A percentile compares a stretch with the other conserved stretches of the same genome.
phyloP scores from a whole-genome alignment of 306 rosid genomes.

The Prunus mira region DNA sequence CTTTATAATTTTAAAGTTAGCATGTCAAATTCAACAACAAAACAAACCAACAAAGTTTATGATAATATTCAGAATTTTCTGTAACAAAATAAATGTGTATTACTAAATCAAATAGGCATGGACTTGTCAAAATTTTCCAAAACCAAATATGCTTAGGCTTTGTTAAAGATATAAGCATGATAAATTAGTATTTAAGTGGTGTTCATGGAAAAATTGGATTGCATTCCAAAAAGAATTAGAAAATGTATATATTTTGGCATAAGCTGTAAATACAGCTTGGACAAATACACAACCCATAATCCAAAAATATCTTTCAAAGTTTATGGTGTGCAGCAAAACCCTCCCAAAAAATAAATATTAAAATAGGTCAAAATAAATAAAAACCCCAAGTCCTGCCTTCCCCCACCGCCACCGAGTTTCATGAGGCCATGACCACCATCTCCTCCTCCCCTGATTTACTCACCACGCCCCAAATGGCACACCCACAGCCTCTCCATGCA shows the following conservation, averaged over 20 bases:
- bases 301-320: neutral
- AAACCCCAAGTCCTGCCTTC: neutral
- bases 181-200: no score
- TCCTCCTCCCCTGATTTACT: neutral
- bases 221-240: no score
- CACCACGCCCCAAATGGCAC: conserved; percentile 31
- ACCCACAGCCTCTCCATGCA: conserved; percentile 25
- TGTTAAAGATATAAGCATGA: no score
- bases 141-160: no score
- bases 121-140: neutral
- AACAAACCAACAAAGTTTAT: no score
- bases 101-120: neutral
- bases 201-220: neutral
- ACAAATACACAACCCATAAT: no score
- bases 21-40: no score
- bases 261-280: neutral
- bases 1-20: no score
- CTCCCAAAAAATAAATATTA: neutral
- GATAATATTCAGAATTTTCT: no score
- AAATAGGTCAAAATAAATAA: neutral
- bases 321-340: neutral
- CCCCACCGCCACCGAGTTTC: neutral
- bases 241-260: neutral
- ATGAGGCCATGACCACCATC: neutral
- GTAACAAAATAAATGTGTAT: no score